phyloP scores from a whole-genome alignment of 2,329 filamentous ascomycete species.

The Pleochaeta shiraiana region DNA sequence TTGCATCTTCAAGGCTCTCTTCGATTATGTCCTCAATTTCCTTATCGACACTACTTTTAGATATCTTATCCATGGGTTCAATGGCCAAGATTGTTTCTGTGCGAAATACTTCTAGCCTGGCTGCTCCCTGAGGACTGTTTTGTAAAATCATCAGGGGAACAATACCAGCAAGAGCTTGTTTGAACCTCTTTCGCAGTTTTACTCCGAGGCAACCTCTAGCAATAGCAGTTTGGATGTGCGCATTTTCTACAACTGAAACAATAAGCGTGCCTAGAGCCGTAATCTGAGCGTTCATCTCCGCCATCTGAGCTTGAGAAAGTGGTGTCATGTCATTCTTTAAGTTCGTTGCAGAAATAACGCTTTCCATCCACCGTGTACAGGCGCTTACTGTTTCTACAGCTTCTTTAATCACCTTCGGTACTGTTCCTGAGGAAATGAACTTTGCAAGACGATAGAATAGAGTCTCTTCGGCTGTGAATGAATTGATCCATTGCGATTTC shows the following conservation, averaged over 20 bases:
- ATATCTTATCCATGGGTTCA: constrained; percentile 32
- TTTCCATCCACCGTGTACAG: constrained; percentile 34
- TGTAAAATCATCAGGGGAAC: constrained; percentile 32
- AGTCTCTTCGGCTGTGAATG: constrained; percentile 24
- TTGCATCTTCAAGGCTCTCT: constrained; percentile 31
- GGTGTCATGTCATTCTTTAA: constrained; percentile 23
- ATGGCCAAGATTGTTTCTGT: constrained; percentile 31
- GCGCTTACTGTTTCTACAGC: constrained; percentile 28
- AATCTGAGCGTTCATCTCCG: constrained; percentile 37
- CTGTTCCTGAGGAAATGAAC: constrained; percentile 23
- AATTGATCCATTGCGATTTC: constrained; percentile 28
- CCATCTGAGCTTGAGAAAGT: constrained; percentile 24
- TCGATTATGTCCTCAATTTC: constrained; percentile 36
- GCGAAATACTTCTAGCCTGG: constrained; percentile 32
- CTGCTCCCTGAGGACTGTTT: constrained; percentile 27
- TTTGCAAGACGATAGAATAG: constrained; percentile 18
- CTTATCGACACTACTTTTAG: constrained; percentile 24
- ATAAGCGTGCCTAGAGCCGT: constrained; percentile 42
- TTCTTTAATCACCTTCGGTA: constrained; percentile 25
- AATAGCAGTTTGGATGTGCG: constrained; percentile 30
- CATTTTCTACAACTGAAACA: constrained; percentile 38
- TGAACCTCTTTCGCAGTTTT: constrained; percentile 27
- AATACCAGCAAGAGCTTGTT: constrained; percentile 28
- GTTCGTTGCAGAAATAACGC: constrained; percentile 30
- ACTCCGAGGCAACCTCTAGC: constrained; percentile 27